Percentiles rank a stretch among this genome's conserved stretches.
Evolutionary conservation across 257 asterid genomes (phyloP).

Genomic region (Lantana camara): DNA sequence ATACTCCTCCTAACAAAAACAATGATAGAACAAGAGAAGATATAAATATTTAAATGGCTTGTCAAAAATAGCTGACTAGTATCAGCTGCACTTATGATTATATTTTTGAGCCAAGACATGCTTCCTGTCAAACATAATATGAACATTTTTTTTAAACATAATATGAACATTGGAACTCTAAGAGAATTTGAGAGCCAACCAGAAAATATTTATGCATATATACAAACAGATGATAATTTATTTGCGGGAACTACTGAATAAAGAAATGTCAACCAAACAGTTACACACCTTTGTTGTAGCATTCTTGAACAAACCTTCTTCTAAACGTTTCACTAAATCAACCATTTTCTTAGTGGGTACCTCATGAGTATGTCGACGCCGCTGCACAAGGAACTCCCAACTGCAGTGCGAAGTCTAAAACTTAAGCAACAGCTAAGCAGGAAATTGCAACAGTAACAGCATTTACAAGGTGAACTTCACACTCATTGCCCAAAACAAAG

Average conservation of each 20-base stretch:
- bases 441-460: conserved; percentile 21
- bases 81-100: conserved; percentile 1
- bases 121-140: conserved; percentile 3
- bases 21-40: conserved; percentile 23
- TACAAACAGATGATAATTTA: conserved; percentile 5
- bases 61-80: conserved; percentile 15
- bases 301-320: conserved; percentile 73
- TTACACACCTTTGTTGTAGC: conserved; percentile 69
- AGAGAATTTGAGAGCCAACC: not conserved
- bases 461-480: not conserved
- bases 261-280: conserved; percentile 11
- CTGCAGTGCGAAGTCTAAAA: conserved; percentile 48
- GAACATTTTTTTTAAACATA: too few relatives aligned
- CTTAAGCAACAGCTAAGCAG: conserved; percentile 25
- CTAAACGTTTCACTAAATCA: conserved; percentile 81
- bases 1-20: conserved; percentile 76
- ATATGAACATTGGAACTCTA: conserved; percentile 18
- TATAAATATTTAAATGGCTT: not conserved
- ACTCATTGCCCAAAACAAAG: conserved; percentile 1
- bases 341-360: conserved; percentile 47
- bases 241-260: conserved; percentile 16
- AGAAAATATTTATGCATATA: not conserved
- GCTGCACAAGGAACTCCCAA: conserved; percentile 56
- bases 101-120: not conserved
- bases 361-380: conserved; percentile 57